phyloP scores from a whole-genome alignment of 2,329 filamentous ascomycete genomes.

The Cercospora sesami region DNA sequence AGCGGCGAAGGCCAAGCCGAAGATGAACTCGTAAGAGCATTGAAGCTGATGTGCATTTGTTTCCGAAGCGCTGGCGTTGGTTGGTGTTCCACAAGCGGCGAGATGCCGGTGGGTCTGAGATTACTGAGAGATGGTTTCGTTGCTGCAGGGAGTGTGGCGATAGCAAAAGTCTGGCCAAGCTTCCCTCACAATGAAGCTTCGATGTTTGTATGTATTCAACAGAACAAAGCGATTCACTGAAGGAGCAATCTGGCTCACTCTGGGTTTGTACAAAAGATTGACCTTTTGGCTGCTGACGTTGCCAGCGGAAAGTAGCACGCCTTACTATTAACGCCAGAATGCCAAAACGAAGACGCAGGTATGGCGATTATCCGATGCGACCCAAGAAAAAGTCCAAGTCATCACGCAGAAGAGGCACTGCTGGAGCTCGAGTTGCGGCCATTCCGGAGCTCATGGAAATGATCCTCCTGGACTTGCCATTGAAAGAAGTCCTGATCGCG shows the following conservation, averaged over 20 bases:
- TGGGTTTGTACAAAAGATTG: neutral
- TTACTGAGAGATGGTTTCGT: neutral
- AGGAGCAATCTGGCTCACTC: neutral
- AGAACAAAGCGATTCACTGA: neutral
- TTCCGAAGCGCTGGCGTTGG: slow-evolving; percentile 29
- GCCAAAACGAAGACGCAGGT: neutral
- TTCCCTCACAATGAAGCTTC: neutral
- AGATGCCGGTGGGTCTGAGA: neutral
- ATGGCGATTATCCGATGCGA: neutral
- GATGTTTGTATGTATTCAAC: neutral
- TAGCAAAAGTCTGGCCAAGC: neutral
- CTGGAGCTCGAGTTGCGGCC: neutral
- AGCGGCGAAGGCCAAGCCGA: slow-evolving; percentile 80
- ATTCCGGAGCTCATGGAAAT: neutral
- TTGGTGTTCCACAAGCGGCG: slow-evolving; percentile 16
- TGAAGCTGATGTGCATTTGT: slow-evolving; percentile 4
- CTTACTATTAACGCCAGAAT: neutral
- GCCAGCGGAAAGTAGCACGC: neutral
- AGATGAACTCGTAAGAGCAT: slow-evolving; percentile 37
- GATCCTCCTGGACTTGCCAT: neutral
- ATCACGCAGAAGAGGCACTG: neutral
- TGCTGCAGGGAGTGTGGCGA: neutral
- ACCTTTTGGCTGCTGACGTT: neutral
- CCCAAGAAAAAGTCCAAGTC: no score
- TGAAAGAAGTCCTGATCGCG: neutral